These are phyloP conservation scores for Kwoniella sp. DNA, from an alignment of 768 basidiomycete genomes.

Conservation along the genomic window DNA sequence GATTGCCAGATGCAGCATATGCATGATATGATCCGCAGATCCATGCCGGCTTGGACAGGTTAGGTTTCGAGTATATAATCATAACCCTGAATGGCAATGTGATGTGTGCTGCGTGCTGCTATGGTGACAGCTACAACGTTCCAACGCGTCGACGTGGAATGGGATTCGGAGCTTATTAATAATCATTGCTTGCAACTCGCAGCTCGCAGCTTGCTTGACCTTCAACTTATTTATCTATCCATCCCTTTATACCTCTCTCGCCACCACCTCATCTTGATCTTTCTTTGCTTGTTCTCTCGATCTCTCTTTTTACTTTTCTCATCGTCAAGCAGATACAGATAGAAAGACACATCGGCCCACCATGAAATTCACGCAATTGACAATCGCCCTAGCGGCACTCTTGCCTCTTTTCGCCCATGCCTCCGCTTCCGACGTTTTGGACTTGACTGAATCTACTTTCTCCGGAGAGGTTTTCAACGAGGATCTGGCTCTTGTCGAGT, in stretches of 20 bases:
- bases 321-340: too few relatives aligned
- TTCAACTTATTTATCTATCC: too few relatives aligned
- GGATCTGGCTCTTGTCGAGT: slow-evolving; percentile 84
- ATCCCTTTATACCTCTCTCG: neutral
- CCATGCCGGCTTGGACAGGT: too few relatives aligned
- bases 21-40: too few relatives aligned
- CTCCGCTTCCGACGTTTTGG: slow-evolving; percentile 74
- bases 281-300: neutral
- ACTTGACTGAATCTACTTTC: slow-evolving; percentile 71
- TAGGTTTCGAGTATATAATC: too few relatives aligned
- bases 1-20: too few relatives aligned
- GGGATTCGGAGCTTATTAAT: too few relatives aligned
- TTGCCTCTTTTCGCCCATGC: slow-evolving; percentile 59
- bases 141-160: slow-evolving; percentile 2
- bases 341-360: too few relatives aligned
- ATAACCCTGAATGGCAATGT: too few relatives aligned
- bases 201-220: neutral
- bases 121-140: too few relatives aligned
- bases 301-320: neutral
- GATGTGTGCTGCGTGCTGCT: too few relatives aligned
- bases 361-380: slow-evolving; percentile 5
- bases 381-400: slow-evolving; percentile 60
- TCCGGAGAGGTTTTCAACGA: slow-evolving; percentile 67
- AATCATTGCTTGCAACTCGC: too few relatives aligned
- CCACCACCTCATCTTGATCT: neutral